phyloP scores from a whole-genome alignment of 208 protist genomes.

The Novymonas esmeraldas region DNA sequence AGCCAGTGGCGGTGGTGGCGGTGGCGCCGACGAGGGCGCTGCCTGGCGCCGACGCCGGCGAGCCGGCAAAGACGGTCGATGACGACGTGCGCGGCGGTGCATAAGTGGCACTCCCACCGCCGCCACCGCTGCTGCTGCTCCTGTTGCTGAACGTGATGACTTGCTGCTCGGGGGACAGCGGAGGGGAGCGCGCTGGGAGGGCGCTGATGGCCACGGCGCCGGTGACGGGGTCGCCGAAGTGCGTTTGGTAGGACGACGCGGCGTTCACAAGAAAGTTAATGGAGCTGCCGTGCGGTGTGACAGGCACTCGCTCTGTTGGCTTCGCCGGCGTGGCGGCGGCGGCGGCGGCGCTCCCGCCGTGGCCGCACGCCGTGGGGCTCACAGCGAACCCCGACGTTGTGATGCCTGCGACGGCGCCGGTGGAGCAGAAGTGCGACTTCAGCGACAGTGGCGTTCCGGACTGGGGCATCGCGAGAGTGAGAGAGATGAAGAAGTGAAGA shows the following conservation, averaged over 20 bases:
- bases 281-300: not conserved
- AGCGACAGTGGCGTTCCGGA: not conserved
- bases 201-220: conserved; percentile 7
- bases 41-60: conserved; percentile 5
- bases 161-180: not conserved
- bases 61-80: not conserved
- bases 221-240: conserved; percentile 28
- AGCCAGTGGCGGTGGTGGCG: not conserved
- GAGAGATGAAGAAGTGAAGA: not conserved
- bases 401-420: not conserved
- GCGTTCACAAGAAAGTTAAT: conserved; percentile 19
- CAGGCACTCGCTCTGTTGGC: not conserved
- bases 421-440: conserved; percentile 3
- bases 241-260: conserved; percentile 24
- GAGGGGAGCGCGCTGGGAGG: conserved; percentile 4
- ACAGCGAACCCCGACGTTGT: conserved; percentile 4
- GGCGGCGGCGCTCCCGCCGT: not conserved
- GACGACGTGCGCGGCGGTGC: not conserved
- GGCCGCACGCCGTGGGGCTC: not conserved
- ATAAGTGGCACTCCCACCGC: not conserved
- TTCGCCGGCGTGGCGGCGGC: not conserved
- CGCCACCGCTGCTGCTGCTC: not conserved
- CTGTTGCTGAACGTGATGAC: not conserved
- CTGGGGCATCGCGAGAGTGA: not conserved
- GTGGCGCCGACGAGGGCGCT: not conserved